Conservation (phyloP, 2,329 filamentous ascomycete genomes). For the Pseudogymnoascus sp. region DNA sequence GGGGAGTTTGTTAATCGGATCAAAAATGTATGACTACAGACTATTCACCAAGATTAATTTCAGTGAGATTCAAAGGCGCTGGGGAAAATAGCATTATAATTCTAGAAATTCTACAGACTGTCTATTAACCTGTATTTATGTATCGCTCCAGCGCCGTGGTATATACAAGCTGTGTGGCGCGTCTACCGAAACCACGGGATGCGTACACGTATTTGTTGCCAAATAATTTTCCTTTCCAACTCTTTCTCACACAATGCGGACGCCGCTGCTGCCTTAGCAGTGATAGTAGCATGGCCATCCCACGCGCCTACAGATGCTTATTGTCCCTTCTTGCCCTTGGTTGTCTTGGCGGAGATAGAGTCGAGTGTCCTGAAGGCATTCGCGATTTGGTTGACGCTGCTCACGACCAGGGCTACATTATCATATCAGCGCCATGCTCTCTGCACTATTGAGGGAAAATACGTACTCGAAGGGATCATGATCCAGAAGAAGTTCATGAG, state of each 20-base stretch:
- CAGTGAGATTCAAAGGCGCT: background rate
- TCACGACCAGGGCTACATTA: conserved; percentile 29
- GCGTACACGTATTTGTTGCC: background rate
- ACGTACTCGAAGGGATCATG: conserved; percentile 44
- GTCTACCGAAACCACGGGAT: background rate
- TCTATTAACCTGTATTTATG: background rate
- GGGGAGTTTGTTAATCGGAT: background rate
- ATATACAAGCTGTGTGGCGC: background rate
- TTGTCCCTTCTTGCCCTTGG: conserved; percentile 2
- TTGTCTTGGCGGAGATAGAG: background rate
- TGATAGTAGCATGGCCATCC: background rate
- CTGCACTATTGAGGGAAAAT: conserved; percentile 13
- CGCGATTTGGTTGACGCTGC: conserved; percentile 29
- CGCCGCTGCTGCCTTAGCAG: background rate
- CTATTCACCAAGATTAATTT: background rate
- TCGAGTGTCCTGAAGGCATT: conserved; percentile 30
- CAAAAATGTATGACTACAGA: background rate
- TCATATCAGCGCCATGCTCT: background rate
- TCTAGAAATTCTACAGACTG: background rate
- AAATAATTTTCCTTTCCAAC: background rate
- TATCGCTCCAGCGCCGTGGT: background rate
- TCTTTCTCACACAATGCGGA: background rate
- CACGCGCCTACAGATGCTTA: background rate
- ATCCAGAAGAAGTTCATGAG: conserved; percentile 56
- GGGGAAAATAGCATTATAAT: background rate